Evolutionary conservation across 2,329 filamentous ascomycete species (phyloP).

Genomic region (Trichophyton mentagrophytes): DNA sequence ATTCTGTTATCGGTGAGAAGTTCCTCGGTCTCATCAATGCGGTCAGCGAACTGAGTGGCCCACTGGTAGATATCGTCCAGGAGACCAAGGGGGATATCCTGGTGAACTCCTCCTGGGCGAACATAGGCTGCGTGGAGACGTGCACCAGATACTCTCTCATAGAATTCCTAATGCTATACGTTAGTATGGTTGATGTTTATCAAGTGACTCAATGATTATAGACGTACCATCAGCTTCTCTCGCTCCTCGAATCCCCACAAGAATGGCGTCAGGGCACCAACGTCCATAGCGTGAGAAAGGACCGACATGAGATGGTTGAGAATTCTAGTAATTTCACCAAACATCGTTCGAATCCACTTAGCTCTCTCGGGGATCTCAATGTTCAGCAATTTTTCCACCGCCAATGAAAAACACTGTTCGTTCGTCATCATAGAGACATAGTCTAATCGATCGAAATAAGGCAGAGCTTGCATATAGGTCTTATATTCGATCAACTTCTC

Average conservation of each 20-base stretch:
- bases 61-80: slow-evolving; percentile 99
- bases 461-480: slow-evolving; percentile 93
- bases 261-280: slow-evolving; percentile 94
- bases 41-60: slow-evolving; percentile 97
- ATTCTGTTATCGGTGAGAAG: slow-evolving; percentile 98
- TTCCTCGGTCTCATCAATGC: slow-evolving; percentile 97
- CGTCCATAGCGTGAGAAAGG: slow-evolving; percentile 95
- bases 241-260: slow-evolving; percentile 99
- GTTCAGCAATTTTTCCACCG: slow-evolving; percentile 95
- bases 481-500: slow-evolving; percentile 99
- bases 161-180: slow-evolving; percentile 65
- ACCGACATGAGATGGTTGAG: slow-evolving; percentile 98
- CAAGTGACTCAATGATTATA: background rate
- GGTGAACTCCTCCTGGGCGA: slow-evolving; percentile 87
- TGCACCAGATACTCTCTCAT: slow-evolving; percentile 95
- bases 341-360: slow-evolving; percentile 93
- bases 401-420: slow-evolving; percentile 91
- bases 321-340: slow-evolving; percentile 85
- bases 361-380: slow-evolving; percentile 89
- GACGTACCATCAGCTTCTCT: slow-evolving; percentile 93
- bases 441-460: slow-evolving; percentile 97
- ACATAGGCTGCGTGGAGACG: slow-evolving; percentile 96
- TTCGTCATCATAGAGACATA: slow-evolving; percentile 99
- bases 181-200: background rate
- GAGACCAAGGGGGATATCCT: slow-evolving; percentile 85